Evolutionary conservation across 805 yeast genomes (phyloP), one percentile per base, ranked within the genome.

Genomic region (Pichia ethanolica): DNA sequence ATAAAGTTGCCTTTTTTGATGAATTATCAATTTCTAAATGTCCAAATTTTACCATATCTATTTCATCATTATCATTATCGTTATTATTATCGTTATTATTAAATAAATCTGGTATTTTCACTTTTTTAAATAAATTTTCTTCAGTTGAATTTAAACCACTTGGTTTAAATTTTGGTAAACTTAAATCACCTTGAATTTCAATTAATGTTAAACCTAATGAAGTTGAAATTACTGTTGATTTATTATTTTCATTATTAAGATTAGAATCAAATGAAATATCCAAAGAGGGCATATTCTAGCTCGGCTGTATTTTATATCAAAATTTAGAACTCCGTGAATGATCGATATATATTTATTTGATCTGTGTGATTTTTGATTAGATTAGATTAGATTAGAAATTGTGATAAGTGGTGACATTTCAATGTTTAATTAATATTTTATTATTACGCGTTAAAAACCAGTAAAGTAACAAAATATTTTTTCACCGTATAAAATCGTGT

Each of bases 131-230:
- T 47, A 68, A 64, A 9, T 52, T 53, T 32, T 60, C 61, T 49
- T 70, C 73, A 36, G 64, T 70, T 13, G 64, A 62, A 41, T 68
- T 56, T 25, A 66, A 59, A 6, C 60, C 59, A 2, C 53, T 55
- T 7, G 74, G 72, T 26, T 59, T 58, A 25, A 57, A 58, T 5
- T 58, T 50, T 0, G 83, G 82, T 4, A 81, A 59, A 49, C 79
- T 77, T 38, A 85, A 62, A 35, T 81, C 87, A 9, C 93, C 93
- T 59, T 85, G 93, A 20, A 85, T 83, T 61, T 85, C 93, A 20
- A 85, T 52, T 14, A 85, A 57, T 3, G 77, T 72, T 40, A 80
- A 72, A 1, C 91, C 93, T 40, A 68, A 64, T 1, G 81, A 74
- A 0, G 90, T 81, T 1, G 74, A 56, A 3, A 79, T 60, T 20